Base-by-base conservation (phyloP, 148 eudicot genomes). In the Tetragonia tetragonoides region DNA sequence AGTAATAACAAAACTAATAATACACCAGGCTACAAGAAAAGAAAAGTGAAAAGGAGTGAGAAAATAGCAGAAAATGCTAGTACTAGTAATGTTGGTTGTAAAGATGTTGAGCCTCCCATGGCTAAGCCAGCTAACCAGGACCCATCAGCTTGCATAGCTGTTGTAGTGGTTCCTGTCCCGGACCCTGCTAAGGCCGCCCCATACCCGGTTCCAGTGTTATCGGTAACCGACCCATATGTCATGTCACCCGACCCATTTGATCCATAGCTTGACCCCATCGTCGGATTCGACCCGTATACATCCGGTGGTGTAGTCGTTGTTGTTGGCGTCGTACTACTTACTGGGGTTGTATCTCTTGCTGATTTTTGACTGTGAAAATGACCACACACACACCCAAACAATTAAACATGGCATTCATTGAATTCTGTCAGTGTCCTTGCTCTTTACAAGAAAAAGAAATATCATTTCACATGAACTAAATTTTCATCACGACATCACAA, bases 71-170 rank as follows among this genome's bases (percentile, higher is more conserved):
- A 41, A 17, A 53, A 28, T 20, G 75, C 2, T 40, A 37, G 17
- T 28, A 54, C 61, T 46, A 62, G 0, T n/a, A 82, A 53, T 38
- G 83, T 73, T 15, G 80, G 88, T 68, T 49, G 59, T 39, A 81
- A 68, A 11, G 79, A 24, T 28, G 81, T 66, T 17, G 98, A 90
- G 75, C 75, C 85, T 44, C 98, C 98, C 92, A 92, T 89, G 49
- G 99, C 99, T 78, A 95, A 61, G 54, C 94, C 93, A 47, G 96
- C 97, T 78, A 95, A 81, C 86, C 88, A 92, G 66, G 99, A 92
- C 66, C 94, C 96, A 79, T 95, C 94, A 18, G 88, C 66, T 70
- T 84, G 42, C 85, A 91, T 78, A 20, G 90, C 84, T 44, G 86
- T 79, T 18, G 86, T 78, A 15, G 87, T 79, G 1, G 85, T 69